A percentile compares a stretch with the other conserved stretches of the same genome.
These are phyloP conservation scores for Leucoagaricus sp. DNA, from an alignment of 1,284 basidiomycete species.

Conservation along the genomic window DNA sequence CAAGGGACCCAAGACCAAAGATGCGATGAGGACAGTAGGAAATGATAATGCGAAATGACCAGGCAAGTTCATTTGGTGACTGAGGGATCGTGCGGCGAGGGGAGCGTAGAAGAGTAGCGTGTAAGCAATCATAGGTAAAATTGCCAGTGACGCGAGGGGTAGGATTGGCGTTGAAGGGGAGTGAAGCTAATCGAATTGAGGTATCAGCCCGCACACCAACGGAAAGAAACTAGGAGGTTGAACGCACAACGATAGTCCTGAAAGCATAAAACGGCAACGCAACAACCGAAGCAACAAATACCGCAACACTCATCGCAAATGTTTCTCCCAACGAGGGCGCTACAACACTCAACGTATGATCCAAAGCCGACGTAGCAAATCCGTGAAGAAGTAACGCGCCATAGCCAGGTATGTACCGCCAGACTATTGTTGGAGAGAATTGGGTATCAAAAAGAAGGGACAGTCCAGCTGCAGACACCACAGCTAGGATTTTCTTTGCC, in stretches of 20 bases:
- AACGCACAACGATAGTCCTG: slow-evolving; percentile 55
- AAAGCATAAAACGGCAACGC: slow-evolving; percentile 65
- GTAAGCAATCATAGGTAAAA: slow-evolving; percentile 61
- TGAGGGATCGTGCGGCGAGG: slow-evolving; percentile 47
- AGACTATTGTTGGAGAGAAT: slow-evolving; percentile 46
- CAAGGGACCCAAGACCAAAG: slow-evolving; percentile 49
- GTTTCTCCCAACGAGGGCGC: slow-evolving; percentile 56
- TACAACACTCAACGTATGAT: slow-evolving; percentile 60
- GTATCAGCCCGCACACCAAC: neutral
- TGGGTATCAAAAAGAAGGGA: slow-evolving; percentile 57
- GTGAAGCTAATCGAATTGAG: slow-evolving; percentile 27
- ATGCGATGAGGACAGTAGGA: slow-evolving; percentile 44
- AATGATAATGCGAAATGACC: slow-evolving; percentile 59
- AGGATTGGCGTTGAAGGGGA: slow-evolving; percentile 43
- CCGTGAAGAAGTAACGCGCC: slow-evolving; percentile 61
- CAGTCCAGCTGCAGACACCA: slow-evolving; percentile 45
- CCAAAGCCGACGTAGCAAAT: slow-evolving; percentile 56
- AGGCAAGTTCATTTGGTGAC: slow-evolving; percentile 46
- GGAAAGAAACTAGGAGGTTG: slow-evolving; percentile 23
- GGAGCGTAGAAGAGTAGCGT: slow-evolving; percentile 60
- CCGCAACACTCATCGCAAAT: slow-evolving; percentile 52
- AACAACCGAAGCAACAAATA: slow-evolving; percentile 63
- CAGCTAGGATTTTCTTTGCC: slow-evolving; percentile 47
- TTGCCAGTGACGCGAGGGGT: slow-evolving; percentile 53
- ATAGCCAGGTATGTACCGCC: slow-evolving; percentile 59